Conservation (phyloP, 208 protist species). For the Balamuthia mandrillaris region DNA sequence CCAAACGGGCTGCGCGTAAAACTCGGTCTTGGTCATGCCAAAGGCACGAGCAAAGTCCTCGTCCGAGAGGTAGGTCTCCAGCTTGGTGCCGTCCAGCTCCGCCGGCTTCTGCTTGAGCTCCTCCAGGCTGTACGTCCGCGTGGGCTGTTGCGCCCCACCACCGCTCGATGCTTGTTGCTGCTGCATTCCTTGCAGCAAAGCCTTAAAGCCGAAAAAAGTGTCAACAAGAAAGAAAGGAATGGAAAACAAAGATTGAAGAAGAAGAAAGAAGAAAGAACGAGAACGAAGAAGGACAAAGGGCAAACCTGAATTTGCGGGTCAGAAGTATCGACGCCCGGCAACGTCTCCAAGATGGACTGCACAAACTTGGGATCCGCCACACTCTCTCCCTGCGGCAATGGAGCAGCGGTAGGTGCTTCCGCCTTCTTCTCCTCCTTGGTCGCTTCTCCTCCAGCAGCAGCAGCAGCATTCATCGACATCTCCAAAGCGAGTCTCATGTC, state of each 20-base stretch:
- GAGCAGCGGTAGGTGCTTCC: neutral
- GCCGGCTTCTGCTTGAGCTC: no score
- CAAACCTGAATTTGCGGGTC: slow-evolving; percentile 20
- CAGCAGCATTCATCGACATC: neutral
- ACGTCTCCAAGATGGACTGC: neutral
- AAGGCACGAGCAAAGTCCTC: slow-evolving; percentile 34
- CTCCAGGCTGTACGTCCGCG: no score
- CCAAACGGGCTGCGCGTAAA: slow-evolving; percentile 6
- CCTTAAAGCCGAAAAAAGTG: no score
- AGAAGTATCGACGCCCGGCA: neutral
- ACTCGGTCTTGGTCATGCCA: slow-evolving; percentile 22
- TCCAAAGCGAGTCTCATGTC: neutral
- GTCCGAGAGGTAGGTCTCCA: slow-evolving; percentile 36
- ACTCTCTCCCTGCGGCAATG: neutral
- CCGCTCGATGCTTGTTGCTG: no score
- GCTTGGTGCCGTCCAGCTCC: slow-evolving; percentile 37
- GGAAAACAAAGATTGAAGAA: neutral
- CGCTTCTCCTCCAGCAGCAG: neutral
- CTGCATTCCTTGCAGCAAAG: no score
- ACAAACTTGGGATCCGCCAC: neutral
- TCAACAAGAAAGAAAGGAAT: neutral
- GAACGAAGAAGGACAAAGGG: neutral
- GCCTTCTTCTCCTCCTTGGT: neutral
- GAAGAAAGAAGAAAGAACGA: neutral
- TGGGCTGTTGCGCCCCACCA: no score